phyloP scores from a whole-genome alignment of 805 yeast species.

The Metschnikowia sp. region DNA sequence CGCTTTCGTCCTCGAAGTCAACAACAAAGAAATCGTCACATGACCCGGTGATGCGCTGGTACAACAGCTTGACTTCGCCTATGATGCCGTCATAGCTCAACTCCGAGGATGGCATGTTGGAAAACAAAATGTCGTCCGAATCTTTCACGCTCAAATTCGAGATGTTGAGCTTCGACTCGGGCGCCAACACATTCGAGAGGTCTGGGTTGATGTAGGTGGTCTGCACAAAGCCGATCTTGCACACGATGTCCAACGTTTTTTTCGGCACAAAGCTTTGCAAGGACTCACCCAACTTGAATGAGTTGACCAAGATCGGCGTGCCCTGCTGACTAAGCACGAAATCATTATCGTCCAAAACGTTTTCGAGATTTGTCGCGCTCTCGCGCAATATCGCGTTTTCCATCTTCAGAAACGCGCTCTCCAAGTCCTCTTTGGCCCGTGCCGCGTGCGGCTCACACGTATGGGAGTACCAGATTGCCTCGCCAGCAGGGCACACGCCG shows the following conservation, averaged over 20 bases:
- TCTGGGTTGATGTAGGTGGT: conserved; percentile 36
- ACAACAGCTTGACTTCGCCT: conserved; percentile 73
- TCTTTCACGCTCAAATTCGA: conserved; percentile 17
- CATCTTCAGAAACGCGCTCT: conserved; percentile 74
- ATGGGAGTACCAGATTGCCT: conserved; percentile 86
- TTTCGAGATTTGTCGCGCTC: conserved; percentile 55
- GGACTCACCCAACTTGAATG: conserved; percentile 82
- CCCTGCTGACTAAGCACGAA: conserved; percentile 43
- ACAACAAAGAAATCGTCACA: conserved; percentile 95
- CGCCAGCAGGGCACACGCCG: conserved; percentile 84
- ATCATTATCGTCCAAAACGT: conserved; percentile 29
- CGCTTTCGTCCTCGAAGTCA: conserved; percentile 94
- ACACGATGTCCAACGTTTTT: conserved; percentile 51
- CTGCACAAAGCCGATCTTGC: conserved; percentile 40
- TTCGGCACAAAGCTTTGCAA: conserved; percentile 81
- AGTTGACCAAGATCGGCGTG: conserved; percentile 61
- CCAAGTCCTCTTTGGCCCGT: conserved; percentile 73
- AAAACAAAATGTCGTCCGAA: conserved; percentile 29
- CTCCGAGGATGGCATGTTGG: conserved; percentile 76
- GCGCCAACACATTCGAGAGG: conserved; percentile 36
- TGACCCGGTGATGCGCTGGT: conserved; percentile 79
- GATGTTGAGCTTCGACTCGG: conserved; percentile 25
- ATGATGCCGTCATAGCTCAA: conserved; percentile 89
- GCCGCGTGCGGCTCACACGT: conserved; percentile 64
- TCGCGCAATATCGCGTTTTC: conserved; percentile 81